Base-by-base conservation (phyloP, 2,329 filamentous ascomycete species). In the Fusarium concolor region DNA sequence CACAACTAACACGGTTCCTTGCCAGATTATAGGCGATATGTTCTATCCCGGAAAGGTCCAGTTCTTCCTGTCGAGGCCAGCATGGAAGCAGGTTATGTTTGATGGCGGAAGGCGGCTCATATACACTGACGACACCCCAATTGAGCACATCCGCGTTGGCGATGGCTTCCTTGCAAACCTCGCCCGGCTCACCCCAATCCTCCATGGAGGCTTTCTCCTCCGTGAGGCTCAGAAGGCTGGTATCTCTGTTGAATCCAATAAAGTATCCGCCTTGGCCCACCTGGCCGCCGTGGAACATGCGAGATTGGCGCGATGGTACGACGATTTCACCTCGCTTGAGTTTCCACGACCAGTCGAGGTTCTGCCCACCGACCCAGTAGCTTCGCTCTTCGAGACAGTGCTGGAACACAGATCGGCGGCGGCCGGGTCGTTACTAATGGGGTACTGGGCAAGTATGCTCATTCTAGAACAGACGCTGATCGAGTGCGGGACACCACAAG, bases 381-480 rank as follows among this genome's bases (percentile, higher is more conserved):
- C 62, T 15, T 78, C 79, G 9, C 67, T 76, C 7, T 81, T 77
- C 51, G 56, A 74, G 28, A 76, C 69, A 4, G 68, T 81, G 6
- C 68, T 81, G 15, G 57, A 67, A 22, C 79, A 78, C 54, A 53
- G 68, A 26, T 71, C 74, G 28, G 63, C 70, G 4, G 80, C 79
- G 77, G 71, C 75, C 12, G 79, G 79, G 3, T 69, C 77, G 29
- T 64, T 82, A 51, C 73, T 76, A 42, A 70, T 81, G 63, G 74
- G 72, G 20, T 80, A 78, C 61, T 80, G 79, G 78, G 77, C 79
- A 9, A 78, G 76, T 37, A 71, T 79, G 70, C 70, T 81, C n/a
- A 77, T 82, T 49, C 65, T 82, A 33, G 77, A 82, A 53, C 79
- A 79, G 60, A 73, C 71, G 9, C 45, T 82, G 47, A 73, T 75